phyloP scores from a whole-genome alignment of 2,329 filamentous ascomycete species.

The Thermoascus crustaceus region DNA sequence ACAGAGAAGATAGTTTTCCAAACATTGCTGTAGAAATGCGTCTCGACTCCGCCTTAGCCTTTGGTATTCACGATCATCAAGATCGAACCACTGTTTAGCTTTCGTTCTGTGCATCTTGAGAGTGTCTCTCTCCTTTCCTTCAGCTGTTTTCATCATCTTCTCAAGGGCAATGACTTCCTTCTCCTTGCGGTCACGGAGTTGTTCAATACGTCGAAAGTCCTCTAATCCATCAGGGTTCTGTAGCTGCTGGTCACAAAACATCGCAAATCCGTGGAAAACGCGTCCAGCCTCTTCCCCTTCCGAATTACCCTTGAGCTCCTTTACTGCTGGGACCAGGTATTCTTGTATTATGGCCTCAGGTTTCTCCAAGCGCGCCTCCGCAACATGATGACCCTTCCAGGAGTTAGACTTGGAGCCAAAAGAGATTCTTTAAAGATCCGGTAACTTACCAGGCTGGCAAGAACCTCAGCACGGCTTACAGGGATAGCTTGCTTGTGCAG shows the following conservation, averaged over 20 bases:
- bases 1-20: slow-evolving; percentile 87
- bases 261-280: slow-evolving; percentile 90
- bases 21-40: slow-evolving; percentile 75
- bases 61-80: slow-evolving; percentile 80
- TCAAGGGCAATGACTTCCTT: slow-evolving; percentile 71
- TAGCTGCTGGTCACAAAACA: slow-evolving; percentile 90
- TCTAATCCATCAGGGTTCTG: slow-evolving; percentile 78
- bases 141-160: slow-evolving; percentile 44
- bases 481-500: slow-evolving; percentile 61
- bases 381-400: slow-evolving; percentile 67
- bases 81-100: slow-evolving; percentile 79
- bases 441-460: slow-evolving; percentile 63
- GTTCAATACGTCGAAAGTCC: slow-evolving; percentile 73
- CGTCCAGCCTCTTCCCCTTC: slow-evolving; percentile 69
- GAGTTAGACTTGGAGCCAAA: slow-evolving; percentile 8
- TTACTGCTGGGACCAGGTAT: slow-evolving; percentile 77
- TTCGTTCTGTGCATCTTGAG: slow-evolving; percentile 58
- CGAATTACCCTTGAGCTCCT: slow-evolving; percentile 62
- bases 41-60: slow-evolving; percentile 68
- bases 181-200: slow-evolving; percentile 69
- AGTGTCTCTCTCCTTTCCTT: slow-evolving; percentile 46
- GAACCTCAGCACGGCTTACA: slow-evolving; percentile 66
- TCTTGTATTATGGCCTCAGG: slow-evolving; percentile 81
- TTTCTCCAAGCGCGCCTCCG: slow-evolving; percentile 81
- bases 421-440: slow-evolving; percentile 7